Evolutionary conservation across 345 rosid genomes (phyloP).

Genomic region (Raphanus sativus): DNA sequence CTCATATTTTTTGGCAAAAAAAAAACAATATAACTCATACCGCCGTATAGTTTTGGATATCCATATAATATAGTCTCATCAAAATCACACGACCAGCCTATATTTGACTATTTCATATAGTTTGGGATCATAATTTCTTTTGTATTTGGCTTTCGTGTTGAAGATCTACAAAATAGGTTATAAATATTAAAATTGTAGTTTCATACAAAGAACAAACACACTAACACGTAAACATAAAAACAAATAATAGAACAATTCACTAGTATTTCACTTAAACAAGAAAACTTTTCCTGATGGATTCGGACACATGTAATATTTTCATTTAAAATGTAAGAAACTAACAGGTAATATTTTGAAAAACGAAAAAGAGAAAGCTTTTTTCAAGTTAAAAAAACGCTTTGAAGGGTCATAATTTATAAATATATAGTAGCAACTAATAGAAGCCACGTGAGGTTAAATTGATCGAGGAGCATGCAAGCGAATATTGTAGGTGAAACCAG

Average conservation of each 20-base stretch:
- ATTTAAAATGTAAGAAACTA: background rate
- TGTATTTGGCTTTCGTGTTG: background rate
- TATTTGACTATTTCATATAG: background rate
- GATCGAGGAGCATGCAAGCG: background rate
- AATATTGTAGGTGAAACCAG: background rate
- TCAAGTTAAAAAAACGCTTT: background rate
- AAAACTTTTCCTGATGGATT: conserved; percentile 3
- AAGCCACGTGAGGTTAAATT: background rate
- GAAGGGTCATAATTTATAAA: background rate
- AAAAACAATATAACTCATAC: background rate
- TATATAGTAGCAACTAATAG: background rate
- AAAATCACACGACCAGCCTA: background rate
- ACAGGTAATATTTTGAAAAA: background rate
- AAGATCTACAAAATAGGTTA: background rate
- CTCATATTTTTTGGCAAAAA: background rate
- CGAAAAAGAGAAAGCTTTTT: background rate
- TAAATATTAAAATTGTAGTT: background rate
- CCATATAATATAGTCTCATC: background rate
- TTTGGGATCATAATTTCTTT: background rate
- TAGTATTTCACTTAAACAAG: background rate
- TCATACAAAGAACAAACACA: background rate
- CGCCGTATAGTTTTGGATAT: background rate
- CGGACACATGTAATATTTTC: background rate
- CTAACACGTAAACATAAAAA: conserved; percentile 1
- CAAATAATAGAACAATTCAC: background rate